Percentiles rank a stretch among this genome's conserved stretches.
Conservation (phyloP, 1,284 basidiomycete genomes). For the Rhodofomes roseus region DNA sequence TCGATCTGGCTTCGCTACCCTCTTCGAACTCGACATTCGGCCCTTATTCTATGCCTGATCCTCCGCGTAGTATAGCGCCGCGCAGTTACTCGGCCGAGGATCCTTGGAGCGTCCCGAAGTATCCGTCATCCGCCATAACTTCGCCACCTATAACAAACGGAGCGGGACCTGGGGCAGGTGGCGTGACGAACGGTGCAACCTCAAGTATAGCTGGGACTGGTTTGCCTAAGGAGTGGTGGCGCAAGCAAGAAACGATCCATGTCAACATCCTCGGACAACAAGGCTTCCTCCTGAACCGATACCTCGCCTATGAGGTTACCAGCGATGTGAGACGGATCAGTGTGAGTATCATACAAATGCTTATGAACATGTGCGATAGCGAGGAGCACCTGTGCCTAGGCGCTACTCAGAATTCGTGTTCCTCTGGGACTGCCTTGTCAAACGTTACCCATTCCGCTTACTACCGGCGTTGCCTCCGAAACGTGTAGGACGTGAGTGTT, state of each 20-base stretch:
- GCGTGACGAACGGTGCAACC: conserved; percentile 42
- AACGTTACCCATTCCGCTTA: conserved; percentile 88
- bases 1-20: conserved; percentile 59
- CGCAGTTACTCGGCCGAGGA: conserved; percentile 59
- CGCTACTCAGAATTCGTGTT: conserved; percentile 91
- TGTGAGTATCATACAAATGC: not conserved
- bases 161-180: too few species aligned
- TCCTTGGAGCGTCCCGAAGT: conserved; percentile 58
- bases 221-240: conserved; percentile 81
- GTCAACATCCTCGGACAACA: conserved; percentile 79
- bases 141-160: conserved; percentile 16
- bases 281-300: conserved; percentile 83
- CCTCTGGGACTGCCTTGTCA: conserved; percentile 78
- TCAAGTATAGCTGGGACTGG: conserved; percentile 69
- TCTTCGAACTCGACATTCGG: conserved; percentile 44
- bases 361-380: conserved; percentile 33
- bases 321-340: conserved; percentile 59
- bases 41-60: conserved; percentile 32
- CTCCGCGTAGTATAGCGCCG: conserved; percentile 35
- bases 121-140: conserved; percentile 3
- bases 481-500: conserved; percentile 79
- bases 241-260: conserved; percentile 66
- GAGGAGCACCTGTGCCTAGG: conserved; percentile 61
- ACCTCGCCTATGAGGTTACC: conserved; percentile 75
- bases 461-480: conserved; percentile 89